A percentile compares a stretch with the other conserved stretches of the same genome.
phyloP scores from a whole-genome alignment of 2,329 filamentous ascomycete species.

The Fusarium abutilonis region DNA sequence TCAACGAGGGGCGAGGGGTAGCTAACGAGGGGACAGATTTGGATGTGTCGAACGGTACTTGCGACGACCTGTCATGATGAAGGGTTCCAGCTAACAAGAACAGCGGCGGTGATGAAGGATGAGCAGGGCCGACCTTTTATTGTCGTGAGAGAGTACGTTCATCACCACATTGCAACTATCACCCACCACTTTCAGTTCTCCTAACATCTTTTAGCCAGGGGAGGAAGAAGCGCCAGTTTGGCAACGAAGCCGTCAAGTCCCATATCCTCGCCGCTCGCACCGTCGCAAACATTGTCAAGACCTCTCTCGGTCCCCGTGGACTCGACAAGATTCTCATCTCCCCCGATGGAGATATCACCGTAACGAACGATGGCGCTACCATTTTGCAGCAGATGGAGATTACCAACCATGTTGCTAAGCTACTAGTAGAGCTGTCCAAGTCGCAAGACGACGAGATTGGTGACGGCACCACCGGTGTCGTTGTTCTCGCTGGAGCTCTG shows the following conservation, averaged over 20 bases:
- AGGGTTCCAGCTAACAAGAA: slow-evolving; percentile 38
- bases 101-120: slow-evolving; percentile 87
- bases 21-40: slow-evolving; percentile 69
- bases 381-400: slow-evolving; percentile 99
- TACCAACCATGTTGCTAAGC: slow-evolving; percentile 96
- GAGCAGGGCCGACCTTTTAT: slow-evolving; percentile 98
- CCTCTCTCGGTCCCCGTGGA: slow-evolving; percentile 91
- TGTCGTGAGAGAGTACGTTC: slow-evolving; percentile 90
- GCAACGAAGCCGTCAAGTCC: slow-evolving; percentile 96
- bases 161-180: slow-evolving; percentile 6
- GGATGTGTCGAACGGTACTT: slow-evolving; percentile 82
- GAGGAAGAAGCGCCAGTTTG: slow-evolving; percentile 96
- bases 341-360: slow-evolving; percentile 97
- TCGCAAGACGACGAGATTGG: slow-evolving; percentile 99
- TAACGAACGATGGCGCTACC: slow-evolving; percentile 98
- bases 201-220: slow-evolving; percentile 74
- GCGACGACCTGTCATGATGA: slow-evolving; percentile 18
- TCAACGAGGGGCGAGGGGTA: slow-evolving; percentile 42
- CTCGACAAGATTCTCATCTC: slow-evolving; percentile 99
- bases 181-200: slow-evolving; percentile 8
- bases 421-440: slow-evolving; percentile 96
- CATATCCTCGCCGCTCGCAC: slow-evolving; percentile 97
- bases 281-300: slow-evolving; percentile 96
- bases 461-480: slow-evolving; percentile 96
- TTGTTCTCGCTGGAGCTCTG: slow-evolving; percentile 92